Evolutionary conservation across 2,329 filamentous ascomycete genomes (phyloP).

Genomic region (Diaporthe velutina): DNA sequence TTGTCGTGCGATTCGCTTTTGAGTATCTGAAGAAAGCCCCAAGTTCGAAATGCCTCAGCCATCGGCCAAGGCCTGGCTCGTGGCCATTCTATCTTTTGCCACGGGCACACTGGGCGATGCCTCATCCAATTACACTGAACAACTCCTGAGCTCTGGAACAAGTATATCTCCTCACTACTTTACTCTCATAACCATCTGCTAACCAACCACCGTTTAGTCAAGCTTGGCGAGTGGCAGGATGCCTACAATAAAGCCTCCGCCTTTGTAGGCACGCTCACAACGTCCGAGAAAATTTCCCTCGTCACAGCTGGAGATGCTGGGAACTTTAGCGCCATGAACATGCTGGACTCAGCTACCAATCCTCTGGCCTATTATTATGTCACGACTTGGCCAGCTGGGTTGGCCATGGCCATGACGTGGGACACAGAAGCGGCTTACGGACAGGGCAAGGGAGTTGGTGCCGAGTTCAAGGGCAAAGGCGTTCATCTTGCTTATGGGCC

Average conservation of each 20-base stretch:
- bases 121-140: background rate
- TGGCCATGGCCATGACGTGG: constrained; percentile 13
- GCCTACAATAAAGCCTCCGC: constrained; percentile 17
- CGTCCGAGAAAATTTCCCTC: constrained; percentile 10
- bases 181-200: background rate
- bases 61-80: constrained; percentile 3
- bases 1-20: too few species aligned
- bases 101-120: constrained; percentile 6
- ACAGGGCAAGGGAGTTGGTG: constrained; percentile 55
- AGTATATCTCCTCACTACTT: background rate
- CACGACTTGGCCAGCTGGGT: constrained; percentile 2
- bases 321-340: background rate
- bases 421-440: background rate
- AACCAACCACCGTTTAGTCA: background rate
- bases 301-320: background rate
- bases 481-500: constrained; percentile 85
- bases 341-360: background rate
- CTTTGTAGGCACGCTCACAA: background rate
- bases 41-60: background rate
- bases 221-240: constrained; percentile 29
- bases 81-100: constrained; percentile 5
- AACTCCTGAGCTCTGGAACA: constrained; percentile 9
- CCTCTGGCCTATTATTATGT: constrained; percentile 20
- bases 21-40: background rate
- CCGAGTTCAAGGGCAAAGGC: constrained; percentile 71